Base-by-base conservation (phyloP, 306 rosid genomes). In the Astragalus glycyphyllos region DNA sequence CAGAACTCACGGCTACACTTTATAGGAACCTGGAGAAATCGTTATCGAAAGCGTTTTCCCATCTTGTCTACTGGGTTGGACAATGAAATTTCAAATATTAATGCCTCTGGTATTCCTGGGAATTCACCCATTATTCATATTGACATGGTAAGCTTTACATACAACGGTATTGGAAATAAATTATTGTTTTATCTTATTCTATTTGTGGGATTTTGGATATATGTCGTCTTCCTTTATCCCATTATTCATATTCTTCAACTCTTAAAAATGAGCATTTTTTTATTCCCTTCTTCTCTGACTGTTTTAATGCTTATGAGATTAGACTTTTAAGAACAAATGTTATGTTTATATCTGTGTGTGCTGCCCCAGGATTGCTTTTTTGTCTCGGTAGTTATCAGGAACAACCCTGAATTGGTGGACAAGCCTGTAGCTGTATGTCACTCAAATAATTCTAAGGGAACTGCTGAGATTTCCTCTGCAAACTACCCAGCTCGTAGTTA, bases 381-480 rank as follows among this genome's bases (percentile, higher is more conserved):
- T 73, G 96, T 93, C 68, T 84, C 98, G 0, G 98, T 89, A 73
- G 97, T 93, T 55, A 84, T 88, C 57, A 84, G 96, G 83, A 84
- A 80, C 73, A 70, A 50, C 46, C 94, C 86, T 66, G 89, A 88
- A 75, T 76, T 85, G 55, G 77, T 69, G 78, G 90, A 88, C 77
- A 84, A 84, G 85, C 97, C 98, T 62, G 88, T 93, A 71, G 98
- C 97, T 72, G 89, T 90, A 44, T 90, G 92, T 79, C 98, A 93
- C 80, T 93, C 98, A 29, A 87, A 88, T 78, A 90, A 80, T 82
- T 82, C 92, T 5, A 93, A 84, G 75, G 98, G 98, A 68, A 93
- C 97, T 49, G 83, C 97, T 79, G 98, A 90, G 84, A 89, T 93
- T 83, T 93, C 98, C 65, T 93, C 98, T 71, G 97, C 97, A 38